These are phyloP conservation scores for Groenewaldozyma sp. DNA, from an alignment of 1,139 yeast genomes.

Conservation along the genomic window DNA sequence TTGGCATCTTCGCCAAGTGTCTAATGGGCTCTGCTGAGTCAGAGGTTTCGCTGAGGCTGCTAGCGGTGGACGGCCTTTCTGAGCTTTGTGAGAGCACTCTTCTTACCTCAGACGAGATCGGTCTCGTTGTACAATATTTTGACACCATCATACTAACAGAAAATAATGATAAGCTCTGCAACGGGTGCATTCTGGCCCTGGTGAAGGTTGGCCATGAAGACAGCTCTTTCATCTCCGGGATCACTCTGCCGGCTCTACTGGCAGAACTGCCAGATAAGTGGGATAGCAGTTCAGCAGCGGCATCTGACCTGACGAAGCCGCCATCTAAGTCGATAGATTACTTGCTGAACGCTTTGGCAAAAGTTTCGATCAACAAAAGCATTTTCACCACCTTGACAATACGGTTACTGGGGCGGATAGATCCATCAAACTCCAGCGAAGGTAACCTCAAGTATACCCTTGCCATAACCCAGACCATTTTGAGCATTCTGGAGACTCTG, in stretches of 20 bases:
- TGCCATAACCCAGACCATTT: conserved; percentile 17
- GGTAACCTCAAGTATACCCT: conserved; percentile 14
- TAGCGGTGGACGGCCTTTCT: conserved; percentile 53
- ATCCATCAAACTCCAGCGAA: conserved; percentile 8
- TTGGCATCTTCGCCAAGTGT: conserved; percentile 56
- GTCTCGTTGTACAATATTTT: conserved; percentile 56
- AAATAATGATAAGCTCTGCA: conserved; percentile 28
- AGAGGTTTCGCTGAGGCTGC: conserved; percentile 59
- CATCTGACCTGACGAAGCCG: conserved; percentile 15
- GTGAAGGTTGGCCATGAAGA: conserved; percentile 38
- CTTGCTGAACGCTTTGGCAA: conserved; percentile 25
- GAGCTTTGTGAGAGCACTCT: conserved; percentile 22
- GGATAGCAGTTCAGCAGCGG: conserved; percentile 23
- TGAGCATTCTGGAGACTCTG: conserved; percentile 15
- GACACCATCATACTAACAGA: conserved; percentile 50
- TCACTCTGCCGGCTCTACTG: conserved; percentile 53
- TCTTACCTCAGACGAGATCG: conserved; percentile 47
- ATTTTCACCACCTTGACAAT: conserved; percentile 30
- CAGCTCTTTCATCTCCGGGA: conserved; percentile 44
- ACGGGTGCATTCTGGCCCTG: conserved; percentile 44
- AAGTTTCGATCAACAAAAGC: conserved; percentile 24
- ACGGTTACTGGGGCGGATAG: conserved; percentile 27
- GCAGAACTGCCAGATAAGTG: conserved; percentile 35
- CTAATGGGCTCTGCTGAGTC: conserved; percentile 55
- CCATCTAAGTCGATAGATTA: conserved; percentile 16